Evolutionary conservation across 192 early-diverging fungal genomes (phyloP).

Genomic region (Gaertneriomyces sp.): DNA sequence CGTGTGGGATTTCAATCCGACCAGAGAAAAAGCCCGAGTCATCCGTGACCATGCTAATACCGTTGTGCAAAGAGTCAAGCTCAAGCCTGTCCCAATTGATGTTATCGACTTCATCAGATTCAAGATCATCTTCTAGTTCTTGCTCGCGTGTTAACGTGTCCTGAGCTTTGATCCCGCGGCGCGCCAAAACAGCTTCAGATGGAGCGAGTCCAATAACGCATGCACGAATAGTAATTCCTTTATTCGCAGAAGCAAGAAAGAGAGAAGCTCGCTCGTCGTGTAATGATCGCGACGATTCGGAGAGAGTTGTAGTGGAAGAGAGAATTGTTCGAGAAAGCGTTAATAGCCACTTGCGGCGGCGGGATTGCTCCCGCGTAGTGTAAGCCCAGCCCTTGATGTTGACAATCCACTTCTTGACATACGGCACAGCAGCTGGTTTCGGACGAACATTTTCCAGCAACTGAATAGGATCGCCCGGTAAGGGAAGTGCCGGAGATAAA

Average conservation of each 20-base stretch:
- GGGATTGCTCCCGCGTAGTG: slow-evolving; percentile 5
- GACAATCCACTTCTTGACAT: slow-evolving; percentile 11
- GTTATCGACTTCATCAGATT: slow-evolving; percentile 12
- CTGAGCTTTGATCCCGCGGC: slow-evolving; percentile 21
- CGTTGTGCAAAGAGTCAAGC: slow-evolving; percentile 9
- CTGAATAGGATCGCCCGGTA: too few species aligned
- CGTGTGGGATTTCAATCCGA: slow-evolving; percentile 26
- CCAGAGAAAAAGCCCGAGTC: slow-evolving; percentile 40
- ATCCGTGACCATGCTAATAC: slow-evolving; percentile 32
- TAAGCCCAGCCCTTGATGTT: slow-evolving; percentile 38
- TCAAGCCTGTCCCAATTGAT: slow-evolving; percentile 6
- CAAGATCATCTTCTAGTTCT: background rate
- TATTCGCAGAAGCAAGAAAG: slow-evolving; percentile 30
- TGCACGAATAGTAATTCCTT: slow-evolving; percentile 31
- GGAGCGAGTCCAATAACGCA: slow-evolving; percentile 46
- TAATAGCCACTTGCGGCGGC: slow-evolving; percentile 26
- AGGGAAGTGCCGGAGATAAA: too few species aligned
- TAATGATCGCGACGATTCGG: slow-evolving; percentile 2
- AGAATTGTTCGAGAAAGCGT: slow-evolving; percentile 21
- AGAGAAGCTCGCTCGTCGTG: slow-evolving; percentile 34
- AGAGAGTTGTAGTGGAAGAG: slow-evolving; percentile 7
- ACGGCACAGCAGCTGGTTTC: too few species aligned
- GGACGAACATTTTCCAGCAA: too few species aligned
- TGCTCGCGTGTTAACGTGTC: background rate
- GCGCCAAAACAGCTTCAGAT: slow-evolving; percentile 30